Conservation (phyloP, 2,329 filamentous ascomycete genomes). For the Zymoseptoria pseudotritici region DNA sequence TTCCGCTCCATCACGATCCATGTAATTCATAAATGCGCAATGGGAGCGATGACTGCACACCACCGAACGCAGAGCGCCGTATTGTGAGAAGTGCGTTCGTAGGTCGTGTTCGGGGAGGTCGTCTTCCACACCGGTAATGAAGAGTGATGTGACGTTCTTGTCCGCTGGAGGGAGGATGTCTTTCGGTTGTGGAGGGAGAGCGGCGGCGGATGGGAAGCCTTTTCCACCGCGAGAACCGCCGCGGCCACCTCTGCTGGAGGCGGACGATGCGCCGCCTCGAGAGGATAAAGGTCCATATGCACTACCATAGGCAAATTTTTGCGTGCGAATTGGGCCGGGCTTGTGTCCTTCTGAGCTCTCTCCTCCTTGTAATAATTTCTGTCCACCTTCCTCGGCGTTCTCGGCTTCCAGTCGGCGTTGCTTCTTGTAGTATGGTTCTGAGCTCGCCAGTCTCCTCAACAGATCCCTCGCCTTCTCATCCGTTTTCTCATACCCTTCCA, state of each 20-base stretch:
- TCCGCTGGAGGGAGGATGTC: constrained; percentile 83
- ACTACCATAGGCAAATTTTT: constrained; percentile 27
- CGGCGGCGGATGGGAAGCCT: constrained; percentile 61
- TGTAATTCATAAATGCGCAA: constrained; percentile 93
- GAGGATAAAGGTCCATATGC: constrained; percentile 17
- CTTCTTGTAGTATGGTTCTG: constrained; percentile 92
- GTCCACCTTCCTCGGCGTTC: constrained; percentile 30
- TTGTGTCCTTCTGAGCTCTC: constrained; percentile 30
- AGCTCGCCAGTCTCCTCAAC: constrained; percentile 74
- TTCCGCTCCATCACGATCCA: constrained; percentile 76
- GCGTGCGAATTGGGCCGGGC: constrained; percentile 70
- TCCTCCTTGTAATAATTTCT: constrained; percentile 37
- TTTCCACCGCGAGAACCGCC: constrained; percentile 42
- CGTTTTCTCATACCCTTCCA: constrained; percentile 92
- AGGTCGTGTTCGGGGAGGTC: constrained; percentile 89
- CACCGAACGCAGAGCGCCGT: constrained; percentile 84
- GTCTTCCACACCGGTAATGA: constrained; percentile 91
- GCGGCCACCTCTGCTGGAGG: constrained; percentile 30
- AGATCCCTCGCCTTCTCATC: constrained; percentile 94
- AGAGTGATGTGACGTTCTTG: constrained; percentile 81
- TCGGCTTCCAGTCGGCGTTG: constrained; percentile 58
- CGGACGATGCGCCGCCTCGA: constrained; percentile 10
- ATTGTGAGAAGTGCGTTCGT: constrained; percentile 79
- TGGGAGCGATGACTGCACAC: constrained; percentile 96
- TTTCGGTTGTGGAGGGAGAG: constrained; percentile 70